These are phyloP conservation scores for Chrysophaeum taylorii DNA, from an alignment of 352 stramenopile genomes.

Conservation along the genomic window DNA sequence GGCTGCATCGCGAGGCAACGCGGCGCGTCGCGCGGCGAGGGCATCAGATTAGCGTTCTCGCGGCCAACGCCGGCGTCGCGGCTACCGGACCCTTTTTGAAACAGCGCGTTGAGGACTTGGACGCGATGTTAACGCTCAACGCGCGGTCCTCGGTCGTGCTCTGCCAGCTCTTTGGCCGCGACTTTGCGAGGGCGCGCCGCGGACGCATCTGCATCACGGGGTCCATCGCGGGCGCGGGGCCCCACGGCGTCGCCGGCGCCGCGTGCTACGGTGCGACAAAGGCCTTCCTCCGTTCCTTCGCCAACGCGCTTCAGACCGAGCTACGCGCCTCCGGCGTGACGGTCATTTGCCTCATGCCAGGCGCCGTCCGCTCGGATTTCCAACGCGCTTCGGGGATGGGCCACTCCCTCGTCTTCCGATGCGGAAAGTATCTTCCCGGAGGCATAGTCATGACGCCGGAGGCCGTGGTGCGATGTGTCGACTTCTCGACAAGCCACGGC, in stretches of 20 bases:
- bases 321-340: background rate
- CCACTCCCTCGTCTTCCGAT: background rate
- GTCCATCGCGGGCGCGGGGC: background rate
- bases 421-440: background rate
- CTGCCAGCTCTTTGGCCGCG: background rate
- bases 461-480: background rate
- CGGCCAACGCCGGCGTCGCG: background rate
- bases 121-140: slow-evolving; percentile 1
- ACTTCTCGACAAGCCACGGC: too few species aligned
- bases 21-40: background rate
- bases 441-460: background rate
- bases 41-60: background rate
- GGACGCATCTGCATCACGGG: background rate
- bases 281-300: background rate
- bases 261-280: background rate
- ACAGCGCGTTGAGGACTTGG: background rate
- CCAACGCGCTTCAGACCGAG: slow-evolving; percentile 1
- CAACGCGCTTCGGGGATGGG: background rate
- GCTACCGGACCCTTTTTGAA: background rate
- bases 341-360: background rate
- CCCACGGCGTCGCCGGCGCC: background rate
- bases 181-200: background rate
- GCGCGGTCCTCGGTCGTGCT: background rate
- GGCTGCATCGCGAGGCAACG: background rate
- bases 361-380: background rate